A percentile compares a stretch with the other conserved stretches of the same genome.
Evolutionary conservation across 2,329 filamentous ascomycete genomes (phyloP).

Genomic region (Claviceps monticola): DNA sequence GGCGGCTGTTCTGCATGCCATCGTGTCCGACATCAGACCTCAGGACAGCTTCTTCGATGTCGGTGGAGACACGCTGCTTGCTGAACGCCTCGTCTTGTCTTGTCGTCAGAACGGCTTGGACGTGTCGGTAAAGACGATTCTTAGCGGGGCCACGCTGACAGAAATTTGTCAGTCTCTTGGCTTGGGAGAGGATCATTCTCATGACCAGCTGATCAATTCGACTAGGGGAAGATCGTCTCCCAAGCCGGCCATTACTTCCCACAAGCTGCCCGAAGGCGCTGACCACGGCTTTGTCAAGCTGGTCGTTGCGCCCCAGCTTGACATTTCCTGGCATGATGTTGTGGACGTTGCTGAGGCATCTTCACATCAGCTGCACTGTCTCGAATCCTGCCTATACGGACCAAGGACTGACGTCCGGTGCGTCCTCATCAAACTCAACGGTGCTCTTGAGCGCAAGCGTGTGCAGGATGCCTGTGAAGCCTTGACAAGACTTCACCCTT

Average conservation of each 20-base stretch:
- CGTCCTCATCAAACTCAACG: slow-evolving; percentile 33
- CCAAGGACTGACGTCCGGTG: slow-evolving; percentile 32
- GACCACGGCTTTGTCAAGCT: slow-evolving; percentile 25
- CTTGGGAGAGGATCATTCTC: slow-evolving; percentile 2
- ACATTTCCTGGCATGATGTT: slow-evolving; percentile 27
- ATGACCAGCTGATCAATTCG: not conserved
- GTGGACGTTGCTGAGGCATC: slow-evolving; percentile 35
- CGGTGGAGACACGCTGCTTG: slow-evolving; percentile 32
- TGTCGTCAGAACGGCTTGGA: slow-evolving; percentile 29
- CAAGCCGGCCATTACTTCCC: slow-evolving; percentile 3
- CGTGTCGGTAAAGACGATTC: slow-evolving; percentile 28
- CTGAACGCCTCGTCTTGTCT: slow-evolving; percentile 27
- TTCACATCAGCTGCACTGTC: slow-evolving; percentile 30
- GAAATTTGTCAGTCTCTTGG: slow-evolving; percentile 28
- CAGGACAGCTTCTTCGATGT: slow-evolving; percentile 31
- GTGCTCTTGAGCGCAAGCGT: slow-evolving; percentile 25
- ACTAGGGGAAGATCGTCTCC: slow-evolving; percentile 1
- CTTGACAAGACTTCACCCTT: slow-evolving; percentile 31
- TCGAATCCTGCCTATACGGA: slow-evolving; percentile 33
- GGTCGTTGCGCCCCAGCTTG: slow-evolving; percentile 28
- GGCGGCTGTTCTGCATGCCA: slow-evolving; percentile 27
- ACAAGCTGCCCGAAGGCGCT: slow-evolving; percentile 5
- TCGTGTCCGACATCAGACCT: slow-evolving; percentile 25
- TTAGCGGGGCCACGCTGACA: slow-evolving; percentile 27
- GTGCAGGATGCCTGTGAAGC: slow-evolving; percentile 33